Evolutionary conservation across 805 yeast species (phyloP).

Genomic region (Ogataea wickerhamii): DNA sequence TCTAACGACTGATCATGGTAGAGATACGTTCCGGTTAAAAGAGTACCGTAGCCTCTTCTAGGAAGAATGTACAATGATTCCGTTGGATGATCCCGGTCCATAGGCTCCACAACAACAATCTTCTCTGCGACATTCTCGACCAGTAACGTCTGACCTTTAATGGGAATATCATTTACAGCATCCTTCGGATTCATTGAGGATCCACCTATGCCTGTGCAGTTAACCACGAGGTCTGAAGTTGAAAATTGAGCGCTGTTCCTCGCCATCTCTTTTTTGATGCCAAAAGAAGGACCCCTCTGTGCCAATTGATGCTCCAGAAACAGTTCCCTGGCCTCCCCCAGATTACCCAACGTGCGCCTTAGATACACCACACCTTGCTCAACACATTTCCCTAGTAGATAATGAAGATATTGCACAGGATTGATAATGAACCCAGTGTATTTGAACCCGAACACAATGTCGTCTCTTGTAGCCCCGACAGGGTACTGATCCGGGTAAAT

Average conservation of each 20-base stretch:
- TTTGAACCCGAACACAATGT: constrained; percentile 41
- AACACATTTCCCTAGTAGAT: constrained; percentile 42
- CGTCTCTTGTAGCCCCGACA: constrained; percentile 23
- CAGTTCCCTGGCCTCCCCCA: constrained; percentile 31
- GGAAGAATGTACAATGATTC: constrained; percentile 60
- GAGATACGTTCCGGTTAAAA: constrained; percentile 51
- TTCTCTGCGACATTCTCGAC: constrained; percentile 42
- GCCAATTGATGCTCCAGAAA: constrained; percentile 10
- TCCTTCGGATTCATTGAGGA: constrained; percentile 42
- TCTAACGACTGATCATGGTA: constrained; percentile 22
- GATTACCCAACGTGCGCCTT: constrained; percentile 38
- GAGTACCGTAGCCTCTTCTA: constrained; percentile 62
- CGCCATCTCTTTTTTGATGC: constrained; percentile 9
- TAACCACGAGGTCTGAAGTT: constrained; percentile 43
- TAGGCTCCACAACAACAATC: constrained; percentile 33
- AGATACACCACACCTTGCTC: constrained; percentile 44
- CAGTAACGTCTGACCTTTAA: constrained; percentile 56
- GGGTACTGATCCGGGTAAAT: constrained; percentile 33
- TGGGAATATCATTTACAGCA: constrained; percentile 42
- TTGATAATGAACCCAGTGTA: constrained; percentile 63
- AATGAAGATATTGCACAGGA: constrained; percentile 54
- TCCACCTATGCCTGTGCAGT: constrained; percentile 52
- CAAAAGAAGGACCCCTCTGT: constrained; percentile 20
- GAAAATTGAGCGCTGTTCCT: constrained; percentile 24
- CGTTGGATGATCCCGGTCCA: constrained; percentile 31